Percentiles rank a stretch among this genome's conserved stretches.
Evolutionary conservation across 2,329 filamentous ascomycete genomes (phyloP).

Genomic region (Pseudonectria foliicola): DNA sequence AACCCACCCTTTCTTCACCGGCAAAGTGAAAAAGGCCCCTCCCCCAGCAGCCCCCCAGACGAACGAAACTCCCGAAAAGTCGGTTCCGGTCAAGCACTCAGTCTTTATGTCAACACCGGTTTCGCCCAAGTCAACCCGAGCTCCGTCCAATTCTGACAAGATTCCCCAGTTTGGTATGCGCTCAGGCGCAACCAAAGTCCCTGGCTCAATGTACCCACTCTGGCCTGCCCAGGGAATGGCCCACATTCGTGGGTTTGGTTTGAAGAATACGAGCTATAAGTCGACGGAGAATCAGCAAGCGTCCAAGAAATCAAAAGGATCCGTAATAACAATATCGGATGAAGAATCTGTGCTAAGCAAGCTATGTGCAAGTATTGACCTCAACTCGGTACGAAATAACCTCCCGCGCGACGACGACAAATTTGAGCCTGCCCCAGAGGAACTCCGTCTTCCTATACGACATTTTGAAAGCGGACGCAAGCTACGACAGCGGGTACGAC

Average conservation of each 20-base stretch:
- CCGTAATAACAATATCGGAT: slow-evolving; percentile 31
- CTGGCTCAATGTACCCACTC: slow-evolving; percentile 58
- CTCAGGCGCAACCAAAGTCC: slow-evolving; percentile 47
- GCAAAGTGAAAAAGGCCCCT: slow-evolving; percentile 25
- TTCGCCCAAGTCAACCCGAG: slow-evolving; percentile 39
- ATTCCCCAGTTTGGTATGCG: slow-evolving; percentile 38
- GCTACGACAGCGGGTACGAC: slow-evolving; percentile 42
- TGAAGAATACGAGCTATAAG: neutral
- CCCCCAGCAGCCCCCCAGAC: slow-evolving; percentile 11
- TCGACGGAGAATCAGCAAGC: slow-evolving; percentile 2
- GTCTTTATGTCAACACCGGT: slow-evolving; percentile 48
- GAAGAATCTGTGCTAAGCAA: slow-evolving; percentile 37
- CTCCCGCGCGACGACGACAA: slow-evolving; percentile 28
- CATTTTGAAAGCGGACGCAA: slow-evolving; percentile 52
- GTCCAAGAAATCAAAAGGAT: slow-evolving; percentile 44
- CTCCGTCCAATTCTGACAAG: slow-evolving; percentile 22
- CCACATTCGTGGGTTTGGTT: slow-evolving; percentile 50
- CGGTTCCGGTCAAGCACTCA: slow-evolving; percentile 27
- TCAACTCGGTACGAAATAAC: slow-evolving; percentile 20
- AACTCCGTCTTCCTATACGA: slow-evolving; percentile 47
- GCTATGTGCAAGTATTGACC: slow-evolving; percentile 19
- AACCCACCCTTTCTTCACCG: slow-evolving; percentile 38
- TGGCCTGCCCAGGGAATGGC: slow-evolving; percentile 63
- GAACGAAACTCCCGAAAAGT: slow-evolving; percentile 14
- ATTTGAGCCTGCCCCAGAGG: slow-evolving; percentile 37